These are phyloP conservation scores for Ceratocystis ficicola DNA, from an alignment of 2,329 filamentous ascomycete species.

Conservation along the genomic window DNA sequence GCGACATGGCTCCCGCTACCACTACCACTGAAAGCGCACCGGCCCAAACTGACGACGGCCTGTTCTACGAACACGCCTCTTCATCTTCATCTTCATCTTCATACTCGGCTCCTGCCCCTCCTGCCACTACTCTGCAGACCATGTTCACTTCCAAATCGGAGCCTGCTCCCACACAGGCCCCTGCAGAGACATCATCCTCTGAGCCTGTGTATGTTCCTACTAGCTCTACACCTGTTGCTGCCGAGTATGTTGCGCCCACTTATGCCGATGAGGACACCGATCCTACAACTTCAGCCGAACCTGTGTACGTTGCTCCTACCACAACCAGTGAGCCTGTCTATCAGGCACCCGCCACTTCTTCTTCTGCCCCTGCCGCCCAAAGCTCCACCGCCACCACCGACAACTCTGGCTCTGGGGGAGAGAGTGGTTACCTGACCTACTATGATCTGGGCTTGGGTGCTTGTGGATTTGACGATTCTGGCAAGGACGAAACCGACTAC, in stretches of 20 bases:
- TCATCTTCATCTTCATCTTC: constrained; percentile 13
- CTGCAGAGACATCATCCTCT: constrained; percentile 25
- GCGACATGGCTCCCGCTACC: constrained; percentile 24
- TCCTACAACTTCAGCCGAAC: neutral
- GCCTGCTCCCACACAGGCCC: constrained; percentile 25
- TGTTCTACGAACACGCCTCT: constrained; percentile 16
- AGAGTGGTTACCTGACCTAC: constrained; percentile 59
- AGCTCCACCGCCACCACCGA: neutral
- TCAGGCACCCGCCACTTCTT: constrained; percentile 19
- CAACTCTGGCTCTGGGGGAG: constrained; percentile 25
- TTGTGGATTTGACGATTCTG: constrained; percentile 53
- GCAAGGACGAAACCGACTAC: constrained; percentile 41
- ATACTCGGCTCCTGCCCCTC: neutral
- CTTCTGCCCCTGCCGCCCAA: constrained; percentile 14
- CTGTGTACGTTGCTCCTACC: constrained; percentile 23
- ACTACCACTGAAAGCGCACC: constrained; percentile 16
- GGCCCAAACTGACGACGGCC: constrained; percentile 3
- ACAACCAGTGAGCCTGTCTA: constrained; percentile 26
- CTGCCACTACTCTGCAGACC: constrained; percentile 6
- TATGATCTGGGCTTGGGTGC: constrained; percentile 57
- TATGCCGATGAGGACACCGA: neutral
- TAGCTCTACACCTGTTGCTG: constrained; percentile 4
- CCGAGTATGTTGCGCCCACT: neutral
- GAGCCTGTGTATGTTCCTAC: constrained; percentile 12
- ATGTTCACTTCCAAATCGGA: constrained; percentile 15